These are phyloP conservation scores for Cornus controversa DNA, from an alignment of 148 eudicot species.

Conservation along the genomic window DNA sequence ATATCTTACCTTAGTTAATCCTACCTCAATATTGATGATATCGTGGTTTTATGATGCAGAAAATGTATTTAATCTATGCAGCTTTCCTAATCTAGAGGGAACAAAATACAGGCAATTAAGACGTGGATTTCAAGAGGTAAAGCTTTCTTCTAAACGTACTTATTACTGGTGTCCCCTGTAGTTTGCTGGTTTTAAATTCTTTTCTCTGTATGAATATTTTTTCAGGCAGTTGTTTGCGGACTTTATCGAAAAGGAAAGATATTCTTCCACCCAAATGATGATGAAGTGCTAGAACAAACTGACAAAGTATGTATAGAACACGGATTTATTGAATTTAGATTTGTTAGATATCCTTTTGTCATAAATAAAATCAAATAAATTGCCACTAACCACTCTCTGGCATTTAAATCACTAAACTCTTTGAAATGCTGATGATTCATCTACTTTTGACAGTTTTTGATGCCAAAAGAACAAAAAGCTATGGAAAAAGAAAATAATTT, in stretches of 20 bases:
- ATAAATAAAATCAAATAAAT: not conserved
- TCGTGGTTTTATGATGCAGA: constrained; percentile 47
- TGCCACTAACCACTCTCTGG: not conserved
- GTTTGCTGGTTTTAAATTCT: constrained; percentile 1
- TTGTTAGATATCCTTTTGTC: not conserved
- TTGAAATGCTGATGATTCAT: not conserved
- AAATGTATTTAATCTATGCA: constrained; percentile 81
- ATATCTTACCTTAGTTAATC: not conserved
- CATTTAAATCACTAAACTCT: not conserved
- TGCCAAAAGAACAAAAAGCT: not conserved
- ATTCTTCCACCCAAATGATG: constrained; percentile 84
- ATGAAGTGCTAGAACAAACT: constrained; percentile 59
- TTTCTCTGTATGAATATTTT: constrained; percentile 5
- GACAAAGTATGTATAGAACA: constrained; percentile 62
- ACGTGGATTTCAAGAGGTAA: constrained; percentile 81
- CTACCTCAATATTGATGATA: constrained; percentile 1
- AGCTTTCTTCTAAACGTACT: not conserved
- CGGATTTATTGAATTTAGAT: not conserved
- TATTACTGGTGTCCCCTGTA: not conserved
- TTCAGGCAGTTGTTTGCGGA: constrained; percentile 92
- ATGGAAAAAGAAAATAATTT: too few species aligned
- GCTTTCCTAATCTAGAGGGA: constrained; percentile 67
- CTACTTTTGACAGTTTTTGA: not conserved
- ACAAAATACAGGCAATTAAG: constrained; percentile 64
- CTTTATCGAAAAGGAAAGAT: constrained; percentile 63